Evolutionary conservation across 768 basidiomycete genomes (phyloP), one percentile per base, ranked within the genome.

Genomic region (Tulasnella sp.): DNA sequence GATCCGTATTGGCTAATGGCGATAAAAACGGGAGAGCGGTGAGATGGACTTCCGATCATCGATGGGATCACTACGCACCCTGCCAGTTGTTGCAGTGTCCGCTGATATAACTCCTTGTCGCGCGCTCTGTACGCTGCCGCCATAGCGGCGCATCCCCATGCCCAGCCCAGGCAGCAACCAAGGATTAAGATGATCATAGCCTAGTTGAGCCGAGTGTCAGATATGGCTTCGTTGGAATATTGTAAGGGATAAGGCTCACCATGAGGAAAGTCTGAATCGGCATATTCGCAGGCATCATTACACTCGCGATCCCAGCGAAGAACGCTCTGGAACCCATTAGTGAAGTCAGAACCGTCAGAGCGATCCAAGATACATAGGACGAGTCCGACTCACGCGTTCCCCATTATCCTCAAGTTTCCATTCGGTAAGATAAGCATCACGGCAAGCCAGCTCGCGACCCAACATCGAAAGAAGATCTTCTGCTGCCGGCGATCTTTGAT

Each of bases 111-210:
- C 22, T 1, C 69, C 22, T 44, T 40, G 47, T 70, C 37, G 26
- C 69, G 69, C 22, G 42, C 59, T 34, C 32, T 22, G 17, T 32
- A 70, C 17, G 69, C 69, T 29, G 69, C 69, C 32, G 41, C 47
- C 41, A 70, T 70, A 17, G 69, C 69, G 35, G 69, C 69, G 26
- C 44, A 70, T 52, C 69, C 69, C 69, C 69, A 70, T 26, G 69
- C 69, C 69, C 69, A 70, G 14, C 69, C 69, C 14, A 70, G 44
- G 19, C 42, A 62, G 29, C 41, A 44, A 52, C 40, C 40, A 35
- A 70, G n/a, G 14, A 70, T 17, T 3, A 70, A 32, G 44, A 70
- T 41, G 12, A 35, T 52, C 42, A 70, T 62, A 7, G 69, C 40
- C 69, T 70, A 39, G 19, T 47, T 47, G 19, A 5, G 3, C 2